Evolutionary conservation across 495 filamentous ascomycete species (phyloP), one percentile per base, ranked within the genome.

Genomic region (Cercophora sp.): DNA sequence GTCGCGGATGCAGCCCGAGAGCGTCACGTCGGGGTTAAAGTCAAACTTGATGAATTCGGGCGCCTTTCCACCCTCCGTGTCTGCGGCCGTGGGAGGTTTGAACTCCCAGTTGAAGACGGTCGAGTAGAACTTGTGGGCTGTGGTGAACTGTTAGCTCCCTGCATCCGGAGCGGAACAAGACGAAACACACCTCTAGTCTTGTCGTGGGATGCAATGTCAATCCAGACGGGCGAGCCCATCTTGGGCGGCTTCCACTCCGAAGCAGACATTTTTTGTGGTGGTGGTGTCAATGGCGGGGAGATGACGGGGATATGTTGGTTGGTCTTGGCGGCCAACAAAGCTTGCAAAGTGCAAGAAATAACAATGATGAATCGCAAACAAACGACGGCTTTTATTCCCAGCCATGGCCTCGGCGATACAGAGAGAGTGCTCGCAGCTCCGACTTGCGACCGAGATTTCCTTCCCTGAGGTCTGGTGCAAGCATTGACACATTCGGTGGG

Each of bases 31-130:
- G 3, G 56, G 56, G 45, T 44, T 54, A 46, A 58, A 54, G 39
- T 58, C 46, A 35, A 58, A 44, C 32, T 35, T 43, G 29, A 44
- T 41, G 19, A 26, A 27, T 32, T 40, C 13, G 20, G 34, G 27
- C 15, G 54, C 22, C 3, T 46, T 23, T 11, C 27, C 19, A 26
- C 24, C 15, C 35, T 24, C 11, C 4, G 8, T 35, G 42, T 27
- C 43, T 15, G 24, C 19, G 46, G 26, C 46, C 11, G 18, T 20
- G 46, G 46, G 19, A n/a, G 24, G n/a, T 18, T 54, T 54, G 39
- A 50, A 51, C 20, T 37, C 43, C 50, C 51, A 54, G 49, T 58
- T 49, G 56, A 58, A 58, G 51, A 58, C 56, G 20, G 56, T 44
- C 9, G 40, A 44, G 56, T 58, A 58, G 56, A 58, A 58, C 11